A percentile compares a stretch with the other conserved stretches of the same genome.
Evolutionary conservation across 805 yeast genomes (phyloP).

Genomic region (Naumovozyma baii): DNA sequence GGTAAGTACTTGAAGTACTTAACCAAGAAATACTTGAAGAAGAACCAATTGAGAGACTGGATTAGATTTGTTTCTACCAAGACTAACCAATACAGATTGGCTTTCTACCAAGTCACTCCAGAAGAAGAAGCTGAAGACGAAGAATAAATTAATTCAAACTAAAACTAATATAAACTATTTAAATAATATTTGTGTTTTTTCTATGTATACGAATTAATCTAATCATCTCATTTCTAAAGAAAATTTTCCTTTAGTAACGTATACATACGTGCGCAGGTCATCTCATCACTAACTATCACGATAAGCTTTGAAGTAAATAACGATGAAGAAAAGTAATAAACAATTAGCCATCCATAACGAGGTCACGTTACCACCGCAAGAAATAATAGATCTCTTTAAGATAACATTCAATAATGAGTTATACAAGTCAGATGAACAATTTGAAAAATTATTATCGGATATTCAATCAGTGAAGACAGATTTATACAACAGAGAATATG

Average conservation of each 20-base stretch:
- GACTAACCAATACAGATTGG: slow-evolving; percentile 92
- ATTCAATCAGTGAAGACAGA: slow-evolving; percentile 65
- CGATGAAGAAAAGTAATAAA: background rate
- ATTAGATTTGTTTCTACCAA: slow-evolving; percentile 95
- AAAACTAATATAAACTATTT: too few relatives aligned
- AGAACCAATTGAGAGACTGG: slow-evolving; percentile 99
- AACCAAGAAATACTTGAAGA: slow-evolving; percentile 99
- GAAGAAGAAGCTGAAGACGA: slow-evolving; percentile 44
- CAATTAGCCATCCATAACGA: slow-evolving; percentile 20
- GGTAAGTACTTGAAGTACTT: slow-evolving; percentile 99
- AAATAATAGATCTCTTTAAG: slow-evolving; percentile 25
- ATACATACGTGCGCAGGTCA: background rate
- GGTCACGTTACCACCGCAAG: slow-evolving; percentile 23
- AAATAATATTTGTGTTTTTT: too few relatives aligned
- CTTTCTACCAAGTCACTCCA: slow-evolving; percentile 97
- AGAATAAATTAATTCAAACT: slow-evolving; percentile 46
- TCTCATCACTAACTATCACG: background rate
- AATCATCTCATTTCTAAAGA: background rate
- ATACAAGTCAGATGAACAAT: slow-evolving; percentile 10
- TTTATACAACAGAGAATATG: slow-evolving; percentile 60
- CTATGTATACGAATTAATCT: background rate
- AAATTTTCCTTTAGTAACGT: background rate
- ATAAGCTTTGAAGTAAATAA: background rate
- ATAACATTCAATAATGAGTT: slow-evolving; percentile 20
- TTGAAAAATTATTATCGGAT: slow-evolving; percentile 11